phyloP scores from a whole-genome alignment of 371 early-diverging fungal genomes.

The Umbelopsis sp. region DNA sequence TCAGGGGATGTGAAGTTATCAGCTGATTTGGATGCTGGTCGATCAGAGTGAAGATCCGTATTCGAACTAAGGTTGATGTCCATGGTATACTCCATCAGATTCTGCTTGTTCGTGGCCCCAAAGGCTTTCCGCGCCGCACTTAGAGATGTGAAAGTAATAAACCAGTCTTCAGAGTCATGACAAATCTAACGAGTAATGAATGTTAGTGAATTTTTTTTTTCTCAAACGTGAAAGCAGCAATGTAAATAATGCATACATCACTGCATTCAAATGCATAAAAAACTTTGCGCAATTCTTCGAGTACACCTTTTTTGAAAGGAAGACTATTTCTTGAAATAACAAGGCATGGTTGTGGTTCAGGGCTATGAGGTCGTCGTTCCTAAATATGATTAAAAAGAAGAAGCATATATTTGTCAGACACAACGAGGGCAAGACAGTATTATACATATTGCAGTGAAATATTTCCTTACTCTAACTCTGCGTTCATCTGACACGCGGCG shows the following conservation, averaged over 20 bases:
- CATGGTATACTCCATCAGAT: constrained; percentile 49
- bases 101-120: constrained; percentile 45
- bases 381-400: not conserved
- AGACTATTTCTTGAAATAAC: constrained; percentile 57
- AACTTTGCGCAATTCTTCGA: constrained; percentile 48
- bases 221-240: not conserved
- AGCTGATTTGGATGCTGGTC: not conserved
- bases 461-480: constrained; percentile 14
- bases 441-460: not conserved
- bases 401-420: too few relatives aligned
- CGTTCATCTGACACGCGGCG: constrained; percentile 30
- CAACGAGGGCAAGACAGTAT: not conserved
- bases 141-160: constrained; percentile 57
- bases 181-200: constrained; percentile 37
- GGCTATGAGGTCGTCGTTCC: constrained; percentile 21
- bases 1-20: not conserved
- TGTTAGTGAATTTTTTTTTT: not conserved
- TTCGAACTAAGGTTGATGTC: constrained; percentile 26
- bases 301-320: constrained; percentile 54
- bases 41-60: constrained; percentile 3
- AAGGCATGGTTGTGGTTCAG: constrained; percentile 41
- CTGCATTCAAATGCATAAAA: constrained; percentile 43
- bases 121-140: constrained; percentile 55
- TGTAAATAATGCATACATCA: constrained; percentile 30
- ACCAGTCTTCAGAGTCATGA: constrained; percentile 63